phyloP scores from a whole-genome alignment of 768 basidiomycete genomes.

The Clathrus columnatus region DNA sequence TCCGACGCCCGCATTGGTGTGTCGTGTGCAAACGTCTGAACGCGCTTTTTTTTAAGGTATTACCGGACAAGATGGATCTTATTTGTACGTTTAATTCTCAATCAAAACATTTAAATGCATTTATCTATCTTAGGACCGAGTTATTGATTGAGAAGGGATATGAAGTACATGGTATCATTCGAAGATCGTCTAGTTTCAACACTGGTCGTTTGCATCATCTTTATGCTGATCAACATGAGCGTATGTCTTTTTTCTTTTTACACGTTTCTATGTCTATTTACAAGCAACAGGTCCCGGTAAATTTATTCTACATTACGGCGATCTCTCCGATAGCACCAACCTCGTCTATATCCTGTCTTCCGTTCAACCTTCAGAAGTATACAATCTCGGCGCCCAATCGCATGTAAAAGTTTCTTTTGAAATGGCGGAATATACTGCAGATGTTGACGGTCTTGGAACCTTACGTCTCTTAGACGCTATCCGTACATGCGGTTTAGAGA shows the following conservation, averaged over 20 bases:
- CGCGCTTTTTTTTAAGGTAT: slow-evolving; percentile 49
- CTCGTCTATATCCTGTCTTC: slow-evolving; percentile 93
- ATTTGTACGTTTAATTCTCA: slow-evolving; percentile 51
- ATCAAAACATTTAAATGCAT: slow-evolving; percentile 2
- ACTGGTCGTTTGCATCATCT: slow-evolving; percentile 91
- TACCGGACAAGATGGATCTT: slow-evolving; percentile 95
- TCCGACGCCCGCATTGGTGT: no score
- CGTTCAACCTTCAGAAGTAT: slow-evolving; percentile 92
- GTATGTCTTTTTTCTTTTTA: slow-evolving; percentile 33
- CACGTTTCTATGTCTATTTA: slow-evolving; percentile 1
- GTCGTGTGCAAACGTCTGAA: slow-evolving; percentile 3
- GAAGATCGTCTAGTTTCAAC: slow-evolving; percentile 97
- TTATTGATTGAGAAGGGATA: slow-evolving; percentile 81
- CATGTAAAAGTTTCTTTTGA: slow-evolving; percentile 99
- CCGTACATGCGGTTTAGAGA: slow-evolving; percentile 89
- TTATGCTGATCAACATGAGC: slow-evolving; percentile 87
- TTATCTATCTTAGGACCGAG: slow-evolving; percentile 51
- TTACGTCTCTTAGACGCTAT: slow-evolving; percentile 93
- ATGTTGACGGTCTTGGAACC: slow-evolving; percentile 93
- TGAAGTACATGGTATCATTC: slow-evolving; percentile 91
- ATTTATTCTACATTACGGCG: slow-evolving; percentile 84
- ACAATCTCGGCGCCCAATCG: slow-evolving; percentile 95
- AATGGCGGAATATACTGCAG: slow-evolving; percentile 98
- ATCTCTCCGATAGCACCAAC: slow-evolving; percentile 93
- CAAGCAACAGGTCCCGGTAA: slow-evolving; percentile 49